Evolutionary conservation across 345 rosid genomes (phyloP).

Genomic region (Xanthoceras sorbifolium): DNA sequence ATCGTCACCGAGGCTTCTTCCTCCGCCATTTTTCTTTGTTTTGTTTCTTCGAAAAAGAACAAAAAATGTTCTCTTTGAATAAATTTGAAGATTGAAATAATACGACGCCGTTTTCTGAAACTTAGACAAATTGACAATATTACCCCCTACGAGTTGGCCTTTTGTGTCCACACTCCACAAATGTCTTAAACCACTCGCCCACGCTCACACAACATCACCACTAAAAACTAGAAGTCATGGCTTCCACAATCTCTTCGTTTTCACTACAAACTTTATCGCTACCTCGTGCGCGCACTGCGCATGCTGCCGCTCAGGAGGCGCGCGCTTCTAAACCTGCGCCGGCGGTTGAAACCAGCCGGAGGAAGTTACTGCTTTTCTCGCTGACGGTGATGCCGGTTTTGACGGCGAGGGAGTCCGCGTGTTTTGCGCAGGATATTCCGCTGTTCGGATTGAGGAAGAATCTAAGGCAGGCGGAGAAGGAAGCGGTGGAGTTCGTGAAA

Average conservation of each 20-base stretch:
- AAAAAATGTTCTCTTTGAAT: too few species aligned
- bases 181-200: not conserved
- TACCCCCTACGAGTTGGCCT: not conserved
- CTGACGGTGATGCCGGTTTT: slow-evolving; percentile 56
- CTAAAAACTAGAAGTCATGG: slow-evolving; percentile 36
- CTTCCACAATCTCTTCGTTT: slow-evolving; percentile 44
- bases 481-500: slow-evolving; percentile 67
- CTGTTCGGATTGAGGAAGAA: slow-evolving; percentile 80
- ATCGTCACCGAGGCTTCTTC: slow-evolving; percentile 35
- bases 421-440: slow-evolving; percentile 63
- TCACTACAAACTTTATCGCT: slow-evolving; percentile 26
- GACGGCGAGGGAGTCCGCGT: slow-evolving; percentile 30
- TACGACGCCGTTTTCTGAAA: not conserved
- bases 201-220: not conserved
- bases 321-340: slow-evolving; percentile 29
- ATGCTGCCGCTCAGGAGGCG: slow-evolving; percentile 30
- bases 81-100: too few species aligned
- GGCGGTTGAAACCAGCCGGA: slow-evolving; percentile 38
- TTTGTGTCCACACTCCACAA: not conserved
- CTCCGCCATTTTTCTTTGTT: slow-evolving; percentile 38
- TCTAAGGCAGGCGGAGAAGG: slow-evolving; percentile 69
- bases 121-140: not conserved
- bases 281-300: slow-evolving; percentile 18
- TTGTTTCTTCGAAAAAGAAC: too few species aligned
- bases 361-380: slow-evolving; percentile 54